Conservation (phyloP, 768 basidiomycete genomes). For the Lepiota venenata region DNA sequence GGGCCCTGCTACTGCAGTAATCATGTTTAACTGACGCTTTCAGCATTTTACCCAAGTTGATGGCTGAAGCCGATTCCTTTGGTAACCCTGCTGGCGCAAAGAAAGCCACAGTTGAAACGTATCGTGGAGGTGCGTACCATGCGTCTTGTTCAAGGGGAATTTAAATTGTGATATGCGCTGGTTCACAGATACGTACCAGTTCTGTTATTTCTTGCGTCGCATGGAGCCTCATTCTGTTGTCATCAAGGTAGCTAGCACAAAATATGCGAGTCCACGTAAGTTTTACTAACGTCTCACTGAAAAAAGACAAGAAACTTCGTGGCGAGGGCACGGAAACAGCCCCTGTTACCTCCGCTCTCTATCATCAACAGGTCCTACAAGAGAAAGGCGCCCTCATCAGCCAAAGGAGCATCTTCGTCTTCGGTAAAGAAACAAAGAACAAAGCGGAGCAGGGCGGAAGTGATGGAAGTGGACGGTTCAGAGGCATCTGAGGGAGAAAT, state of each 20-base stretch:
- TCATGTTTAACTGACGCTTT: not conserved
- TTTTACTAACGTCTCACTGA: too few relatives aligned
- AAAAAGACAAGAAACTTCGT: slow-evolving; percentile 34
- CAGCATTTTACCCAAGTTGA: slow-evolving; percentile 67
- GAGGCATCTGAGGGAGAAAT: not conserved
- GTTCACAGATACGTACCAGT: slow-evolving; percentile 75
- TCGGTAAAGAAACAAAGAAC: slow-evolving; percentile 20
- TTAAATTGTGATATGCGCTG: not conserved
- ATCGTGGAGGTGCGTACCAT: slow-evolving; percentile 69
- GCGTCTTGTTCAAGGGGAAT: slow-evolving; percentile 4
- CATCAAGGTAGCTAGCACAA: slow-evolving; percentile 56
- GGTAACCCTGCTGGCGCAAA: slow-evolving; percentile 43
- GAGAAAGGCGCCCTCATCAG: not conserved
- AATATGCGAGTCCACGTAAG: too few relatives aligned
- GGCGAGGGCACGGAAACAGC: slow-evolving; percentile 19
- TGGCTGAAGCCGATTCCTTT: slow-evolving; percentile 49
- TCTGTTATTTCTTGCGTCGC: slow-evolving; percentile 85
- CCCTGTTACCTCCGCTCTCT: not conserved
- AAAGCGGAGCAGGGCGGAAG: slow-evolving; percentile 13
- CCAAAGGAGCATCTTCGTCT: not conserved
- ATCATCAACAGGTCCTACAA: not conserved
- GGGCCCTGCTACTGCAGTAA: not conserved
- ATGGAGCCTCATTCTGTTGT: slow-evolving; percentile 80
- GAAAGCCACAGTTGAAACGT: slow-evolving; percentile 75
- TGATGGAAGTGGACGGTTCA: not conserved